Evolutionary conservation across 305 asterid species (phyloP), one percentile per base, ranked within the genome.

Genomic region (Fraxinus sp.): DNA sequence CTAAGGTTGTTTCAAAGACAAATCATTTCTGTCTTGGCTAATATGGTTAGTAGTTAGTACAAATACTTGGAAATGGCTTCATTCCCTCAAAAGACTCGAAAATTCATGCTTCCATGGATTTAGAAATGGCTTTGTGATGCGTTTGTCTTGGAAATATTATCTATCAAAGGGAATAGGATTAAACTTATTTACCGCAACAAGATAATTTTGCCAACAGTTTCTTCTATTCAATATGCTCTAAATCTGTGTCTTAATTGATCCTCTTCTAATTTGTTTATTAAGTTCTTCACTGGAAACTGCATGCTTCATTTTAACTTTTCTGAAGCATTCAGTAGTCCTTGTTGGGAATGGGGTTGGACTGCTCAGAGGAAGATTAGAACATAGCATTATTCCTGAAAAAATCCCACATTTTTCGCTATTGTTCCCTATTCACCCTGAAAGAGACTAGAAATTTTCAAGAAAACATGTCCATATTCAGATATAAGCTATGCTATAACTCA

Each of bases 401-500:
- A 43, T 46, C 55, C 57, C 57, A 3, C 5, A 46, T 11, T 46
- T 41, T 46, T 46, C 6, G 18, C 57, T 13, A 52, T 16, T 52
- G 59, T 49, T 49, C 14, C 59, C 59, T 49, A 14, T 49, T 49
- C 59, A 49, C 18, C 59, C 59, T 8, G 28, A 57, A n/a, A 77
- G 7, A 77, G 36, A n/a, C 71, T 78, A 49, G 9, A 32, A 55
- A 43, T 32, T 52, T 70, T 71, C 37, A 2, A 55, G 46, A 79
- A 22, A 78, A 57, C 24, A 49, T 16, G 18, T 14, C 20, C 59
- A 49, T 20, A 11, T 37, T 66, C 72, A 49, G 71, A 78, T 36
- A 74, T 59, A 81, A 37, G 70, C 36, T 70, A 59, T 11, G 20
- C 62, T 52, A 55, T 36, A 75, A 82, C 73, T 70, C 39, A 37